phyloP scores from a whole-genome alignment of 805 yeast genomes.

The Saccharomyces jurei region DNA sequence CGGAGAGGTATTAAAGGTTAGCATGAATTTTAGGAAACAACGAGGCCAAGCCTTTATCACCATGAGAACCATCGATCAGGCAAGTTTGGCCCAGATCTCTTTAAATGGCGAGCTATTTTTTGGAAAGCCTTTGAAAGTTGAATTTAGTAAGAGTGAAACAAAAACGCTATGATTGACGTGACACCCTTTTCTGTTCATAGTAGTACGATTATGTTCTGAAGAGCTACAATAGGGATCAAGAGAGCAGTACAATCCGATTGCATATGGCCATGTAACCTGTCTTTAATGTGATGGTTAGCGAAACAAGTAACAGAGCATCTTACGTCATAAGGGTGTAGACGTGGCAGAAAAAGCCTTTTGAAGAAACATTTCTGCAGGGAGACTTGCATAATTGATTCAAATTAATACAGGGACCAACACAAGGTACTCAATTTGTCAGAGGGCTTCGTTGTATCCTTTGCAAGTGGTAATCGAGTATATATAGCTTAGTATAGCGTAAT shows the following conservation, averaged over 20 bases:
- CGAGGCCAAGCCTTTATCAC: constrained; percentile 66
- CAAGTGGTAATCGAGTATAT: background rate
- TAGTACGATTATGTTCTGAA: background rate
- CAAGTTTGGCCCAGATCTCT: constrained; percentile 42
- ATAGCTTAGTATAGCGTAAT: background rate
- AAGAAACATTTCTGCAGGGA: background rate
- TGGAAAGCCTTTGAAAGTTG: constrained; percentile 42
- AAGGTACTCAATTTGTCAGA: background rate
- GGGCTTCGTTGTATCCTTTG: background rate
- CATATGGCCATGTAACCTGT: too few species aligned
- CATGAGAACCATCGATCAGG: constrained; percentile 41
- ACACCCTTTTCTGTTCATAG: background rate
- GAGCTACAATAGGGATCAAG: background rate
- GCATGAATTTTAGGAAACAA: constrained; percentile 36
- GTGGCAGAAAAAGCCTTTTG: background rate
- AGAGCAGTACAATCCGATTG: too few species aligned
- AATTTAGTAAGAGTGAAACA: constrained; percentile 32
- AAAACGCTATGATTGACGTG: constrained; percentile 1
- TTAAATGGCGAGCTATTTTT: constrained; percentile 44
- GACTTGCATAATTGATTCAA: background rate
- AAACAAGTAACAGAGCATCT: too few species aligned
- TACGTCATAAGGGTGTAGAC: too few species aligned
- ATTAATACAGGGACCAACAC: background rate
- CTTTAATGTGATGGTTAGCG: too few species aligned
- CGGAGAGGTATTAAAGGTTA: constrained; percentile 56